Conservation (phyloP, 192 early-diverging fungal species). For the Chytriomyces sp. region DNA sequence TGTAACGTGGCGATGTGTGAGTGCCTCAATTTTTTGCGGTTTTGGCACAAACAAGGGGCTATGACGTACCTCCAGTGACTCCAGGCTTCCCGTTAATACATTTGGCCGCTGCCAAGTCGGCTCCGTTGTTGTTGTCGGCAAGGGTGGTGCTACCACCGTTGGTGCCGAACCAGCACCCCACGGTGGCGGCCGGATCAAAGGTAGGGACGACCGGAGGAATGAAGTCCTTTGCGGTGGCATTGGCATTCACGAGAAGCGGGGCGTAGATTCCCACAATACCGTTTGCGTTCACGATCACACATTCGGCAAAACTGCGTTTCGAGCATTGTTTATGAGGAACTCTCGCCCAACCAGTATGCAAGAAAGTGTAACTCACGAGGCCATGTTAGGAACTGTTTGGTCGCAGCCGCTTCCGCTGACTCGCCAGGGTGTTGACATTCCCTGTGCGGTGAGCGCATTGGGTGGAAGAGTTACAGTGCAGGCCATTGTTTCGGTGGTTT, state of each 20-base stretch:
- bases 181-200: conserved; percentile 37
- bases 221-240: conserved; percentile 26
- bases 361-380: too few species aligned
- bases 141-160: conserved; percentile 45
- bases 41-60: too few species aligned
- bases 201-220: conserved; percentile 34
- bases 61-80: conserved; percentile 14
- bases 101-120: conserved; percentile 28
- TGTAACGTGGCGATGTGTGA: too few species aligned
- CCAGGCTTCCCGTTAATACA: conserved; percentile 39
- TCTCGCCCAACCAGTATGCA: too few species aligned
- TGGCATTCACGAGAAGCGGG: conserved; percentile 39
- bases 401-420: conserved; percentile 31
- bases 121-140: conserved; percentile 20
- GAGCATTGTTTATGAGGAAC: too few species aligned
- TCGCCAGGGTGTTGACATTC: conserved; percentile 29
- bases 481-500: neutral
- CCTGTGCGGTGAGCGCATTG: conserved; percentile 24
- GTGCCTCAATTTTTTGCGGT: too few species aligned
- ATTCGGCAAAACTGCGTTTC: conserved; percentile 42
- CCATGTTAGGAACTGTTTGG: conserved; percentile 29
- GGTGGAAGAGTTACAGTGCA: conserved; percentile 25
- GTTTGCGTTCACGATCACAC: conserved; percentile 34
- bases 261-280: conserved; percentile 35
- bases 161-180: conserved; percentile 47